Percentiles rank a stretch among this genome's conserved stretches.
Conservation (phyloP, 2,329 filamentous ascomycete genomes). For the Diaporthe caulivora region DNA sequence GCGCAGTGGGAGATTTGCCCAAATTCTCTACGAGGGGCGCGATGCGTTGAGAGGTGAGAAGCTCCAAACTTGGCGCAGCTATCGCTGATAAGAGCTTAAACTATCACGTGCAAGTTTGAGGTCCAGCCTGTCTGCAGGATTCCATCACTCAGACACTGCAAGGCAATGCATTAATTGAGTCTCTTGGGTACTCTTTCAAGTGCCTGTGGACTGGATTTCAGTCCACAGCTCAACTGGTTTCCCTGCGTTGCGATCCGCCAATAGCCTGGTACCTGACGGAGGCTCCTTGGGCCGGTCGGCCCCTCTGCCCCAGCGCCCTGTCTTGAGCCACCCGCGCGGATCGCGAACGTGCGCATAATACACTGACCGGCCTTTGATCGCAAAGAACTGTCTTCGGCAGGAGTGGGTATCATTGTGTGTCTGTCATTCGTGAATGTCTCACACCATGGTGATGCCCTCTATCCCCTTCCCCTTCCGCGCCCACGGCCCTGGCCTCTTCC, state of each 20-base stretch:
- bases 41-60: neutral
- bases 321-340: neutral
- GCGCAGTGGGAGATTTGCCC: neutral
- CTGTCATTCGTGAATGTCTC: slow-evolving; percentile 18
- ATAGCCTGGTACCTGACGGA: neutral
- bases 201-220: neutral
- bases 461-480: slow-evolving; percentile 47
- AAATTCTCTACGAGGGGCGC: neutral
- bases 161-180: slow-evolving; percentile 18
- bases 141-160: neutral
- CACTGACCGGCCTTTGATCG: neutral
- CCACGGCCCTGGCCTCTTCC: slow-evolving; percentile 56
- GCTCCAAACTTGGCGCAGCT: slow-evolving; percentile 20
- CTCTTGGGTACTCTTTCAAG: neutral
- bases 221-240: neutral
- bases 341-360: neutral
- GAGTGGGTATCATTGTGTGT: slow-evolving; percentile 35
- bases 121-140: neutral
- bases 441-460: slow-evolving; percentile 33
- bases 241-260: neutral
- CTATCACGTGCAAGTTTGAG: slow-evolving; percentile 19
- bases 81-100: slow-evolving; percentile 4
- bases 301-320: neutral
- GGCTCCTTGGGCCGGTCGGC: neutral
- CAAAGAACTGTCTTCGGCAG: neutral